These are phyloP conservation scores for Xylaria sp. DNA, from an alignment of 2,329 filamentous ascomycete genomes.

Conservation along the genomic window DNA sequence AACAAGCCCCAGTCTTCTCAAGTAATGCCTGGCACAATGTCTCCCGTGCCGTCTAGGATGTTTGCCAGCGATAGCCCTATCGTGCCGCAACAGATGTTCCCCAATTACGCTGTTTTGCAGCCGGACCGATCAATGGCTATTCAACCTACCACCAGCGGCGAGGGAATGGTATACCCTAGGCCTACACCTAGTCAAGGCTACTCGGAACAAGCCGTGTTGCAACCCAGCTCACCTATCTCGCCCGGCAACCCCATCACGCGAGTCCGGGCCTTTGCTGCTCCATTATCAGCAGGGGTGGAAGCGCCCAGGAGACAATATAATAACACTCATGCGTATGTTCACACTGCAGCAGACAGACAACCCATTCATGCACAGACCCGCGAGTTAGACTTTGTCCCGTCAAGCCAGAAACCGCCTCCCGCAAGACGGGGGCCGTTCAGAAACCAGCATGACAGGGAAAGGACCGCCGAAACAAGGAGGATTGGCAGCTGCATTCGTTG, in stretches of 20 bases:
- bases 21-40: slow-evolving; percentile 43
- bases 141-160: slow-evolving; percentile 50
- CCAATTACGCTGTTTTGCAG: slow-evolving; percentile 54
- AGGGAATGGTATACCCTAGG: slow-evolving; percentile 56
- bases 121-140: slow-evolving; percentile 47
- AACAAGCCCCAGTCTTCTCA: slow-evolving; percentile 42
- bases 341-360: slow-evolving; percentile 39
- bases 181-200: slow-evolving; percentile 44
- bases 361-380: slow-evolving; percentile 37
- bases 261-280: slow-evolving; percentile 35
- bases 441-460: slow-evolving; percentile 60
- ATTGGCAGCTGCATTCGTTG: slow-evolving; percentile 70
- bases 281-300: slow-evolving; percentile 33
- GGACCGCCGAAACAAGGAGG: slow-evolving; percentile 67
- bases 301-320: slow-evolving; percentile 38
- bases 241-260: slow-evolving; percentile 41
- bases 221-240: slow-evolving; percentile 39
- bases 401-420: slow-evolving; percentile 52
- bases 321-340: slow-evolving; percentile 27
- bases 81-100: slow-evolving; percentile 48
- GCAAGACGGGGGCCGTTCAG: slow-evolving; percentile 65
- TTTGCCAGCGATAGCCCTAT: slow-evolving; percentile 48
- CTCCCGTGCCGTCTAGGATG: slow-evolving; percentile 44
- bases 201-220: slow-evolving; percentile 41
- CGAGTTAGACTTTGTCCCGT: slow-evolving; percentile 51